These are phyloP conservation scores for Glonium stellatum DNA, from an alignment of 495 filamentous ascomycete genomes.

Conservation along the genomic window DNA sequence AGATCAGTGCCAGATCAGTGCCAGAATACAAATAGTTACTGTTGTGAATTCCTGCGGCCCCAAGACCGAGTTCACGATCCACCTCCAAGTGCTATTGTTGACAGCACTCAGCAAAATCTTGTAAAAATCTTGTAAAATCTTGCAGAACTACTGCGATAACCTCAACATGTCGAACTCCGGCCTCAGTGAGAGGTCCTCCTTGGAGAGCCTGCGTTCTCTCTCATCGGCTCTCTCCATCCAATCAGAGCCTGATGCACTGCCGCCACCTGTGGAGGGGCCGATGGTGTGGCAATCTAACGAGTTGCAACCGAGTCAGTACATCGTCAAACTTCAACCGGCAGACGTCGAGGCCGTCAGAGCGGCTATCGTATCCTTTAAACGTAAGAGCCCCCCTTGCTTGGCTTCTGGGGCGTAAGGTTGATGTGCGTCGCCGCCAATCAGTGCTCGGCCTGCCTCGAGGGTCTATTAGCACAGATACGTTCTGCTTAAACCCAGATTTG, in stretches of 20 bases:
- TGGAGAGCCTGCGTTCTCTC: slow-evolving; percentile 15
- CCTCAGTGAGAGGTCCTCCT: slow-evolving; percentile 12
- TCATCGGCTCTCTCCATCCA: slow-evolving; percentile 3
- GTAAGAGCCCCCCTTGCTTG: slow-evolving; percentile 6
- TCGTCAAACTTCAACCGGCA: slow-evolving; percentile 6
- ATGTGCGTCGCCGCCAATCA: neutral
- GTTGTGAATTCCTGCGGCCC: neutral
- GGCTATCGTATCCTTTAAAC: slow-evolving; percentile 17
- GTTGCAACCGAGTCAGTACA: slow-evolving; percentile 8
- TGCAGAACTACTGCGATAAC: neutral
- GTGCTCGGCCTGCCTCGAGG: slow-evolving; percentile 9
- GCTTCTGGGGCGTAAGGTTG: neutral
- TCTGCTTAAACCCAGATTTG: slow-evolving; percentile 9
- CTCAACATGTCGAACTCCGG: slow-evolving; percentile 13
- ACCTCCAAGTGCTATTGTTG: neutral
- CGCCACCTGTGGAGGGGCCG: slow-evolving; percentile 15
- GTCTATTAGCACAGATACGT: slow-evolving; percentile 9
- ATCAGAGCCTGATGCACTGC: slow-evolving; percentile 14
- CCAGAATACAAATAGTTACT: neutral
- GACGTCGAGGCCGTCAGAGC: slow-evolving; percentile 19
- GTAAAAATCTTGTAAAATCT: neutral
- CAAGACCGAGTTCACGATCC: neutral
- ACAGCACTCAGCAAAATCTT: neutral
- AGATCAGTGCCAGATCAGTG: neutral
- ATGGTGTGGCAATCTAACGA: slow-evolving; percentile 22